phyloP scores from a whole-genome alignment of 495 filamentous ascomycete species.

The Lasiosphaeria hispida region DNA sequence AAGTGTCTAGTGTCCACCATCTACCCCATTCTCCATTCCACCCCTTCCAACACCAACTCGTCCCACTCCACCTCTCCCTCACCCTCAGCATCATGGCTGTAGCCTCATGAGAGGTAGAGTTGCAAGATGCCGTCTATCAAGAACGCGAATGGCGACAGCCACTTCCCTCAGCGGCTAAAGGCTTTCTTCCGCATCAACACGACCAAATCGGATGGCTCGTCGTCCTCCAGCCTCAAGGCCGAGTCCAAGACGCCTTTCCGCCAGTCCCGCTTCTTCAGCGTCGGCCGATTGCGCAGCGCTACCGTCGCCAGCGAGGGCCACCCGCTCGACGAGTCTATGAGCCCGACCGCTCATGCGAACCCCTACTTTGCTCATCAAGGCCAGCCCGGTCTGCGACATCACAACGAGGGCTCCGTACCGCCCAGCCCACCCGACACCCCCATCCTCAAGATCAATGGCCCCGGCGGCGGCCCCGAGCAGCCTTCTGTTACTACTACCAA shows the following conservation, averaged over 20 bases:
- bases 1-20: not conserved
- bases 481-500: conserved; percentile 76
- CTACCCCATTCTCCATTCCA: not conserved
- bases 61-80: not conserved
- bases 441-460: conserved; percentile 66
- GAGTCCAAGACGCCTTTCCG: conserved; percentile 67
- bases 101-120: conserved; percentile 27
- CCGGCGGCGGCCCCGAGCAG: conserved; percentile 59
- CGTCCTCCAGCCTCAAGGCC: conserved; percentile 40
- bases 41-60: not conserved
- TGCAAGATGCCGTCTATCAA: conserved; percentile 39
- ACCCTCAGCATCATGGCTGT: conserved; percentile 29
- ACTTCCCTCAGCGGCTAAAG: conserved; percentile 86
- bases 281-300: conserved; percentile 73
- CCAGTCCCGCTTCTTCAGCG: conserved; percentile 78
- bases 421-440: conserved; percentile 96
- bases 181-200: conserved; percentile 96
- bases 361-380: conserved; percentile 98
- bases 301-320: conserved; percentile 95
- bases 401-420: conserved; percentile 91
- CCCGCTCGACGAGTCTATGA: conserved; percentile 79
- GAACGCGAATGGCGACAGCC: conserved; percentile 48
- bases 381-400: conserved; percentile 86
- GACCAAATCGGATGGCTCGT: conserved; percentile 35
- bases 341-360: conserved; percentile 91